Conservation (phyloP, 1,284 basidiomycete species). For the Tetrapyrgos nigripes region DNA sequence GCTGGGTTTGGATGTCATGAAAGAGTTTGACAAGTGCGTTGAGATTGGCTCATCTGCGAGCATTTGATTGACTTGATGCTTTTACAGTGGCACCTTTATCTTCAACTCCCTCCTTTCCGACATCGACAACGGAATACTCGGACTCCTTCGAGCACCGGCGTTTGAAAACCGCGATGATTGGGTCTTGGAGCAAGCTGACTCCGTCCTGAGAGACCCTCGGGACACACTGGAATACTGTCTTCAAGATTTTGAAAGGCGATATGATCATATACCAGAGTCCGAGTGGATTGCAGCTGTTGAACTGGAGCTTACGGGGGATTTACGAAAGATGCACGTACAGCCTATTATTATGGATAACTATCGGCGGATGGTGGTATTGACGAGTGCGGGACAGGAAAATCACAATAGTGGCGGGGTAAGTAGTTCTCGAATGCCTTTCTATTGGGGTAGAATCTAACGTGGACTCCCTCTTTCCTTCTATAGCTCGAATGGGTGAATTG, state of each 20-base stretch:
- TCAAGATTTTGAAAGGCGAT: slow-evolving; percentile 44
- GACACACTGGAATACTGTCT: slow-evolving; percentile 50
- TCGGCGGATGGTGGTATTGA: slow-evolving; percentile 66
- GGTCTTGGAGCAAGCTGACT: slow-evolving; percentile 1
- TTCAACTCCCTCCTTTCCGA: slow-evolving; percentile 49
- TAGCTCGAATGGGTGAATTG: slow-evolving; percentile 2
- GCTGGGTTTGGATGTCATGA: slow-evolving; percentile 39
- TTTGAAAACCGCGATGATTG: slow-evolving; percentile 13
- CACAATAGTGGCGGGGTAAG: slow-evolving; percentile 4
- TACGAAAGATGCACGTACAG: slow-evolving; percentile 58
- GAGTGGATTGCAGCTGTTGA: slow-evolving; percentile 42
- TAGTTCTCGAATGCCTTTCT: neutral
- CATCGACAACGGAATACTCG: slow-evolving; percentile 57
- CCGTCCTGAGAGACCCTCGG: slow-evolving; percentile 24
- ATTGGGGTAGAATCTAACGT: neutral
- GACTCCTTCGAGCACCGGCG: slow-evolving; percentile 54
- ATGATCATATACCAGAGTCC: slow-evolving; percentile 34
- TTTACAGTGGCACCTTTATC: slow-evolving; percentile 42
- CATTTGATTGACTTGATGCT: neutral
- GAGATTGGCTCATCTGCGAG: neutral
- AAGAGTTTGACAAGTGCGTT: slow-evolving; percentile 40
- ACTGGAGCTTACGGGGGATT: slow-evolving; percentile 47
- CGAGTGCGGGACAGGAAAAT: slow-evolving; percentile 27
- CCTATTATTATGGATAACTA: slow-evolving; percentile 62
- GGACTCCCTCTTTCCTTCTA: neutral